Evolutionary conservation across 768 basidiomycete species (phyloP).

Genomic region (Tubosaeta sp.): DNA sequence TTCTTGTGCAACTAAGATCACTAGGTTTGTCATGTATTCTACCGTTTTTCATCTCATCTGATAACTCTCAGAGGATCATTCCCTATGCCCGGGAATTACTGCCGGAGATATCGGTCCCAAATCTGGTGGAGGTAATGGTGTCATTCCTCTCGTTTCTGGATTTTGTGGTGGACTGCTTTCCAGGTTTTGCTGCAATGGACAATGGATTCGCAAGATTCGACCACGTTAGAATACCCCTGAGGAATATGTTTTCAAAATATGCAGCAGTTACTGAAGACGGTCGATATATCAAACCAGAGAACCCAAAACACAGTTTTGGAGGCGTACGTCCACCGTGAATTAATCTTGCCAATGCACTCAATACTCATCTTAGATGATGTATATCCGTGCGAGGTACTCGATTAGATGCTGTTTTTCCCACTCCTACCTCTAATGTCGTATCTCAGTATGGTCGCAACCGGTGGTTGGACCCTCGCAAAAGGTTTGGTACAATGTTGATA

Average conservation of each 20-base stretch:
- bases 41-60: not conserved
- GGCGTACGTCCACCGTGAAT: slow-evolving; percentile 45
- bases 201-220: slow-evolving; percentile 68
- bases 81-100: slow-evolving; percentile 52
- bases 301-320: slow-evolving; percentile 71
- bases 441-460: slow-evolving; percentile 57
- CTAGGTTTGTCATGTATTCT: slow-evolving; percentile 37
- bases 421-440: not conserved
- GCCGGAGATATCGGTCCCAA: slow-evolving; percentile 63
- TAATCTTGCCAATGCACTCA: not conserved
- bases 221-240: slow-evolving; percentile 61
- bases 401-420: not conserved
- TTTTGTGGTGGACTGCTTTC: not conserved
- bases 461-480: slow-evolving; percentile 63
- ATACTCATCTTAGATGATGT: slow-evolving; percentile 52
- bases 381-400: slow-evolving; percentile 67
- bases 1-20: slow-evolving; percentile 66
- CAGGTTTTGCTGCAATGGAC: slow-evolving; percentile 53
- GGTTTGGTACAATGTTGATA: slow-evolving; percentile 33
- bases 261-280: slow-evolving; percentile 65
- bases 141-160: not conserved
- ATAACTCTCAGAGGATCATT: slow-evolving; percentile 49
- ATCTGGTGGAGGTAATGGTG: slow-evolving; percentile 29
- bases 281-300: slow-evolving; percentile 60
- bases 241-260: slow-evolving; percentile 72